Evolutionary conservation across 2,329 filamentous ascomycete genomes (phyloP).

Genomic region (Colletotrichum higginsianum): DNA sequence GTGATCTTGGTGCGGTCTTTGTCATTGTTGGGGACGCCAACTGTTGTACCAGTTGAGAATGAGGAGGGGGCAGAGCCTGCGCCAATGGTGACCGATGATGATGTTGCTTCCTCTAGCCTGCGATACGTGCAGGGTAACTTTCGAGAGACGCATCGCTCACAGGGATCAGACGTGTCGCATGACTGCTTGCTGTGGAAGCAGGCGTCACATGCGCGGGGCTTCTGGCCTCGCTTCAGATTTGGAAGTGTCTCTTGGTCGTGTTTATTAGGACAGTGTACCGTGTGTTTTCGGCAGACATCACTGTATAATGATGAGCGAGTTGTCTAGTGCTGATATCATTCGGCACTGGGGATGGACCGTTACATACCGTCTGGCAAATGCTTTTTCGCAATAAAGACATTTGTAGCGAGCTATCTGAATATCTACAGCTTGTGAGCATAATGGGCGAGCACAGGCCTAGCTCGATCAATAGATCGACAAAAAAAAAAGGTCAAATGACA

Average conservation of each 20-base stretch:
- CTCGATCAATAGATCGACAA: not conserved
- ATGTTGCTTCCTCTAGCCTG: constrained; percentile 22
- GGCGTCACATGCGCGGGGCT: constrained; percentile 48
- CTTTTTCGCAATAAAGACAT: constrained; percentile 44
- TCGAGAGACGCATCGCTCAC: constrained; percentile 46
- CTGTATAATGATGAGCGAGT: constrained; percentile 9
- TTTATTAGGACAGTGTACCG: constrained; percentile 44
- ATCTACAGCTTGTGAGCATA: constrained; percentile 29
- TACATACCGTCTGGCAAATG: constrained; percentile 44
- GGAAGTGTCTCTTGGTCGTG: constrained; percentile 35
- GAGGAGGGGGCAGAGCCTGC: not conserved
- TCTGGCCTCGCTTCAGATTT: constrained; percentile 47
- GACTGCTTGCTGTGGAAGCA: constrained; percentile 50
- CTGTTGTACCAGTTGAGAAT: not conserved
- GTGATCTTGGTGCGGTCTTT: constrained; percentile 44
- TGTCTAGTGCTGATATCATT: not conserved
- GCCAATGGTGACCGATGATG: not conserved
- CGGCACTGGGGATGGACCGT: too few species aligned
- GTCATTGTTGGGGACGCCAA: constrained; percentile 4
- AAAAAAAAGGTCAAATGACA: not conserved
- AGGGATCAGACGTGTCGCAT: constrained; percentile 48
- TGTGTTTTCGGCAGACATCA: constrained; percentile 49
- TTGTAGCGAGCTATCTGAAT: constrained; percentile 34
- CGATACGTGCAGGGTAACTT: constrained; percentile 44
- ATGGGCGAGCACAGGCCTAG: not conserved